Percentiles rank a stretch among this genome's conserved stretches.
Conservation (phyloP, 768 basidiomycete genomes). For the Boletellus ananiceps region DNA sequence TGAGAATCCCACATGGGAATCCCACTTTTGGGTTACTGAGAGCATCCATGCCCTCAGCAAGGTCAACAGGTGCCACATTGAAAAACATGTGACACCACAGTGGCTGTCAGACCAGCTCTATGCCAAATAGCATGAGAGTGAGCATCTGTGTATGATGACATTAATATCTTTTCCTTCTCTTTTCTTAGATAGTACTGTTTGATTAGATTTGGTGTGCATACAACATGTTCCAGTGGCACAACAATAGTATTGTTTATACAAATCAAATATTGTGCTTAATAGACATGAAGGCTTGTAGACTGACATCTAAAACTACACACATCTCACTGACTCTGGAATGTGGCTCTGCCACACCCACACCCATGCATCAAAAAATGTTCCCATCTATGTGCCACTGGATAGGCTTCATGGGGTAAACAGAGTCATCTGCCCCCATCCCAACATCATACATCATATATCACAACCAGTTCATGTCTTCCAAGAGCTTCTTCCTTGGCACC, state of each 20-base stretch:
- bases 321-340: background rate
- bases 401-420: background rate
- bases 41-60: conserved; percentile 26
- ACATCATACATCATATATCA: conserved; percentile 8
- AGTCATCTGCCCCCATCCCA: conserved; percentile 7
- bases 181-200: conserved; percentile 17
- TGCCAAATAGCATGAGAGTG: conserved; percentile 18
- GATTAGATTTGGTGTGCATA: conserved; percentile 15
- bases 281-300: no score
- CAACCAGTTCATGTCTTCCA: conserved; percentile 41
- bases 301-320: background rate
- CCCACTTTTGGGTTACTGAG: conserved; percentile 31
- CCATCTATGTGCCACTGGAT: no score
- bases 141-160: background rate
- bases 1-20: conserved; percentile 27
- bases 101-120: conserved; percentile 28
- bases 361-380: no score
- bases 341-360: background rate
- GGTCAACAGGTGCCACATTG: conserved; percentile 25
- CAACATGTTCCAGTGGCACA: no score
- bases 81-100: conserved; percentile 27
- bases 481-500: conserved; percentile 57
- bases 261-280: background rate
- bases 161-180: conserved; percentile 1
- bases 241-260: no score